Evolutionary conservation across 306 rosid species (phyloP).

Genomic region (Glycine soja): DNA sequence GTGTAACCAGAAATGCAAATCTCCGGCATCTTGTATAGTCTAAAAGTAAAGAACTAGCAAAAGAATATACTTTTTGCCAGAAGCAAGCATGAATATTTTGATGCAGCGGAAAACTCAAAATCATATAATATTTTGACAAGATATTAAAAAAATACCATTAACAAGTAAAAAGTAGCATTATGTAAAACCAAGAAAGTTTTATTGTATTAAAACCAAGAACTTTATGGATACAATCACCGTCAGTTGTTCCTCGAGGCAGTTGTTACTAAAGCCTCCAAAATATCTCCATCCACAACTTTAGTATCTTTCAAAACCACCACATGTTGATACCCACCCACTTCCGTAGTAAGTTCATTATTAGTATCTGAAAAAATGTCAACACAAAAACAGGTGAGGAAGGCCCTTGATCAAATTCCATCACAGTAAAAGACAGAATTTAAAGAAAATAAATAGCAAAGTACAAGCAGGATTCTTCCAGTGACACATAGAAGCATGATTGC

Average conservation of each 20-base stretch:
- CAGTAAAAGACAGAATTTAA: too few species aligned
- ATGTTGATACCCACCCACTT: conserved; percentile 93
- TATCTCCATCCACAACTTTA: conserved; percentile 85
- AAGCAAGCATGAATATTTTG: not conserved
- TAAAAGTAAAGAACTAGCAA: conserved; percentile 12
- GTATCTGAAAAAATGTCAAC: conserved; percentile 64
- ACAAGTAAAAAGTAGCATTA: conserved; percentile 27
- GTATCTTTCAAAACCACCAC: conserved; percentile 71
- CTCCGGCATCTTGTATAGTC: not conserved
- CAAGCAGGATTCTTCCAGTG: conserved; percentile 3
- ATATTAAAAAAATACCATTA: not conserved
- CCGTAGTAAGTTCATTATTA: conserved; percentile 75
- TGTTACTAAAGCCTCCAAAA: conserved; percentile 68
- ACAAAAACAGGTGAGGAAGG: conserved; percentile 31
- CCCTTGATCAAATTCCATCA: too few species aligned
- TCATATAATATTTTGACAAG: not conserved
- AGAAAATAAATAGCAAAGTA: too few species aligned
- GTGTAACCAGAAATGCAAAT: too few species aligned
- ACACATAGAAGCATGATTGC: not conserved
- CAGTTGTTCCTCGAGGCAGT: conserved; percentile 75
- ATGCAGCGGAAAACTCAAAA: not conserved
- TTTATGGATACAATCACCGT: conserved; percentile 88
- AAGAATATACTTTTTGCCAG: not conserved
- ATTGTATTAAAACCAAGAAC: conserved; percentile 13
- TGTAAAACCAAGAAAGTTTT: conserved; percentile 7